Percentiles rank a stretch among this genome's conserved stretches.
Evolutionary conservation across 2,329 filamentous ascomycete species (phyloP).

Genomic region (Thelonectria blattea): DNA sequence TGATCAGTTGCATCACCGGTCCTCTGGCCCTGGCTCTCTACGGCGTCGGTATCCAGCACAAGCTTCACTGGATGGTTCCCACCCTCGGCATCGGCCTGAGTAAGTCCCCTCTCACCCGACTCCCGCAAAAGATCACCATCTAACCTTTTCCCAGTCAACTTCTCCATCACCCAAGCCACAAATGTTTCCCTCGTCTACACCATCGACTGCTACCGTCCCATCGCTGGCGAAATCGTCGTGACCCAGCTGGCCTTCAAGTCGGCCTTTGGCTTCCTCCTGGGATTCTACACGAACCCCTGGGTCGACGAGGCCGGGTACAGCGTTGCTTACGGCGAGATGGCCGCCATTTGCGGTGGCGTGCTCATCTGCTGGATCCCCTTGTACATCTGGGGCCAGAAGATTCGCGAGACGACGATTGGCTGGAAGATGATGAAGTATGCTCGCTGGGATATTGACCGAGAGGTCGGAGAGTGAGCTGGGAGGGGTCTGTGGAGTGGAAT

Average conservation of each 20-base stretch:
- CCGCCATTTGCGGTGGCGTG: slow-evolving; percentile 53
- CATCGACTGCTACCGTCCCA: slow-evolving; percentile 28
- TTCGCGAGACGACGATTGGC: slow-evolving; percentile 19
- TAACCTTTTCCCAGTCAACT: slow-evolving; percentile 41
- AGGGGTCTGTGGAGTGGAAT: too few relatives aligned
- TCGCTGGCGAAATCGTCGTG: slow-evolving; percentile 30
- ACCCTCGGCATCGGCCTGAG: slow-evolving; percentile 41
- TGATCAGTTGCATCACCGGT: slow-evolving; percentile 28
- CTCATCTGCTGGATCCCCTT: slow-evolving; percentile 55
- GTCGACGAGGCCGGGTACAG: slow-evolving; percentile 52
- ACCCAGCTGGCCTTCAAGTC: slow-evolving; percentile 55
- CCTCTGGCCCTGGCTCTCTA: slow-evolving; percentile 20
- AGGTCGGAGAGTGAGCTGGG: slow-evolving; percentile 21
- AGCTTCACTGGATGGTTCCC: slow-evolving; percentile 29
- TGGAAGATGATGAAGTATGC: slow-evolving; percentile 23
- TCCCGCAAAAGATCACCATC: not conserved
- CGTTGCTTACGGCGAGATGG: slow-evolving; percentile 59
- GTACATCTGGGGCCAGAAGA: slow-evolving; percentile 55
- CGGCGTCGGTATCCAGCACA: slow-evolving; percentile 26
- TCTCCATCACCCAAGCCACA: slow-evolving; percentile 26
- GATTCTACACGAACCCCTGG: slow-evolving; percentile 65
- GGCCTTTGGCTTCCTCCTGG: slow-evolving; percentile 61
- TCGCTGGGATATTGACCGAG: slow-evolving; percentile 25
- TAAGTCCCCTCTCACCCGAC: slow-evolving; percentile 41
- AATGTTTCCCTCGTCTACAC: slow-evolving; percentile 30